phyloP scores from a whole-genome alignment of 805 yeast species.

The Metschnikowia koreensis region DNA sequence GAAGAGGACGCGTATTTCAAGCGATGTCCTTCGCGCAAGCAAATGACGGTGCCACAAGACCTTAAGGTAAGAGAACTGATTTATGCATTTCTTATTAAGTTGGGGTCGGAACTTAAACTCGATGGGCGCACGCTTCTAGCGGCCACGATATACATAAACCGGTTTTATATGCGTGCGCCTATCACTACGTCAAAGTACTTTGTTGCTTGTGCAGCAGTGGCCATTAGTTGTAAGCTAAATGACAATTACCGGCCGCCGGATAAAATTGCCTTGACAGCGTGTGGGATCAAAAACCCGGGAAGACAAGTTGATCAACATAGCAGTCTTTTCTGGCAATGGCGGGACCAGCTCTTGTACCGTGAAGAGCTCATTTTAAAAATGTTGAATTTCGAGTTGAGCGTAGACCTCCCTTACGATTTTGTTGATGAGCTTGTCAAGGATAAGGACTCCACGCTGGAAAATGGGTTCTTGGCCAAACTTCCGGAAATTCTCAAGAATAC shows the following conservation, averaged over 20 bases:
- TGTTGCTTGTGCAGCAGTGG: slow-evolving; percentile 43
- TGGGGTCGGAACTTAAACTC: slow-evolving; percentile 37
- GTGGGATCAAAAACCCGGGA: slow-evolving; percentile 34
- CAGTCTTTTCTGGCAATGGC: slow-evolving; percentile 43
- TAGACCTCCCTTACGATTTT: slow-evolving; percentile 39
- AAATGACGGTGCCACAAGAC: slow-evolving; percentile 37
- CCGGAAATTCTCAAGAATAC: slow-evolving; percentile 29
- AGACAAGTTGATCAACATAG: slow-evolving; percentile 38
- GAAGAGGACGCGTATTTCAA: slow-evolving; percentile 32
- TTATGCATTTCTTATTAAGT: slow-evolving; percentile 36
- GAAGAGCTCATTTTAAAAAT: slow-evolving; percentile 41
- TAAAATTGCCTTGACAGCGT: slow-evolving; percentile 39
- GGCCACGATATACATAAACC: slow-evolving; percentile 38
- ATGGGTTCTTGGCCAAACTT: slow-evolving; percentile 13
- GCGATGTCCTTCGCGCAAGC: slow-evolving; percentile 33
- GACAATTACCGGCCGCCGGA: slow-evolving; percentile 45
- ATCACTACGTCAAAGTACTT: slow-evolving; percentile 43
- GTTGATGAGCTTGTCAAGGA: slow-evolving; percentile 23
- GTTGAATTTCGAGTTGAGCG: slow-evolving; percentile 39
- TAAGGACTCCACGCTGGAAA: slow-evolving; percentile 9
- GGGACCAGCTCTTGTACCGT: slow-evolving; percentile 42
- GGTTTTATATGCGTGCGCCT: slow-evolving; percentile 42
- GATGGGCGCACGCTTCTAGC: slow-evolving; percentile 44
- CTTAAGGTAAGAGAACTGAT: slow-evolving; percentile 36
- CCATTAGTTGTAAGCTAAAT: slow-evolving; percentile 42